These are phyloP conservation scores for Fagopyrum homotropicum DNA, from an alignment of 148 eudicot species.

Conservation along the genomic window DNA sequence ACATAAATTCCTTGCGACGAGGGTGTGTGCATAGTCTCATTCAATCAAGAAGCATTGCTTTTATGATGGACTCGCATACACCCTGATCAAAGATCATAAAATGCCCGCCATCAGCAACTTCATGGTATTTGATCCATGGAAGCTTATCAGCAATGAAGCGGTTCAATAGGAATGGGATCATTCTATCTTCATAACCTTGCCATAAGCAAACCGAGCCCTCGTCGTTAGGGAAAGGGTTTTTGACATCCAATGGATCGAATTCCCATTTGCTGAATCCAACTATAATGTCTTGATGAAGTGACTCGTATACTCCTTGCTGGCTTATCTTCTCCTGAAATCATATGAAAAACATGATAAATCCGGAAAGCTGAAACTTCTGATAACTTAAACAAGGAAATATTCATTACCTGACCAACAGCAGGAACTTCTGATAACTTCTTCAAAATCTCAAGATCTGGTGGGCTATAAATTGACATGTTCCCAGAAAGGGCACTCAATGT, in stretches of 20 bases:
- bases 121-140: slow-evolving; percentile 39
- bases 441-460: slow-evolving; percentile 40
- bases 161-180: slow-evolving; percentile 38
- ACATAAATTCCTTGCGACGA: background rate
- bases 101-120: slow-evolving; percentile 34
- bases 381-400: slow-evolving; percentile 3
- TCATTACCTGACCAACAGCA: slow-evolving; percentile 37
- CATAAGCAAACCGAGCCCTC: slow-evolving; percentile 73
- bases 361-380: slow-evolving; percentile 22
- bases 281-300: slow-evolving; percentile 61
- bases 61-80: slow-evolving; percentile 41
- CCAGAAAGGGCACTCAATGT: slow-evolving; percentile 31
- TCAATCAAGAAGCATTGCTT: slow-evolving; percentile 35
- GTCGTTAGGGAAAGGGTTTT: slow-evolving; percentile 52
- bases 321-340: slow-evolving; percentile 47
- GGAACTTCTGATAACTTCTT: slow-evolving; percentile 30
- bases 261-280: slow-evolving; percentile 60
- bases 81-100: slow-evolving; percentile 17
- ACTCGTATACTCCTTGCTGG: slow-evolving; percentile 61
- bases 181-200: slow-evolving; percentile 70
- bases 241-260: slow-evolving; percentile 48
- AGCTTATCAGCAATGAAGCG: slow-evolving; percentile 29
- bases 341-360: background rate
- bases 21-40: background rate
- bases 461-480: slow-evolving; percentile 29